Percentiles rank a stretch among this genome's conserved stretches.
These are phyloP conservation scores for Orbilia brochopaga DNA, from an alignment of 2,329 filamentous ascomycete species.

Conservation along the genomic window DNA sequence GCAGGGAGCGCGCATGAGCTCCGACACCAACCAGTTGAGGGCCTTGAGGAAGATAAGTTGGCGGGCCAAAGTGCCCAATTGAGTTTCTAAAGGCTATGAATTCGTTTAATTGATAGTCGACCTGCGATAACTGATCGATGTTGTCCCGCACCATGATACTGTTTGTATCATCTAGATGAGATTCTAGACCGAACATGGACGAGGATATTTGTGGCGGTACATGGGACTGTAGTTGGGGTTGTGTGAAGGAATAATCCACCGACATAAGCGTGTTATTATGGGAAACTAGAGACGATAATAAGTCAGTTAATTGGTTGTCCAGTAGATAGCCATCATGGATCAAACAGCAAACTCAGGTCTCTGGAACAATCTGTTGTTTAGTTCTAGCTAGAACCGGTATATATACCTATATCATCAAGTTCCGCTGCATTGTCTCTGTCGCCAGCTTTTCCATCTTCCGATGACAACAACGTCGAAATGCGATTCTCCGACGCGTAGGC, in stretches of 20 bases:
- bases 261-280: constrained; percentile 34
- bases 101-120: constrained; percentile 31
- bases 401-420: constrained; percentile 31
- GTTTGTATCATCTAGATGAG: constrained; percentile 32
- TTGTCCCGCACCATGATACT: constrained; percentile 30
- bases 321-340: neutral
- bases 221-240: constrained; percentile 29
- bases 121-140: constrained; percentile 40
- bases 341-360: no score
- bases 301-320: neutral
- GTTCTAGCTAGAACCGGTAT: neutral
- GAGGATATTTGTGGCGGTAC: constrained; percentile 28
- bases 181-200: constrained; percentile 44
- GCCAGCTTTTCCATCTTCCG: constrained; percentile 10
- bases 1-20: constrained; percentile 30
- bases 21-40: constrained; percentile 40
- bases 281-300: neutral
- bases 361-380: constrained; percentile 10
- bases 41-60: constrained; percentile 23
- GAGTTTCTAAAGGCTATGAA: constrained; percentile 22
- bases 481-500: constrained; percentile 1
- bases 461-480: constrained; percentile 6
- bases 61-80: constrained; percentile 9
- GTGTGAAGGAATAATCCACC: constrained; percentile 40
- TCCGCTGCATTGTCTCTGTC: constrained; percentile 27